These are phyloP conservation scores for Escovopsis weberi DNA, from an alignment of 2,329 filamentous ascomycete genomes.

Conservation along the genomic window DNA sequence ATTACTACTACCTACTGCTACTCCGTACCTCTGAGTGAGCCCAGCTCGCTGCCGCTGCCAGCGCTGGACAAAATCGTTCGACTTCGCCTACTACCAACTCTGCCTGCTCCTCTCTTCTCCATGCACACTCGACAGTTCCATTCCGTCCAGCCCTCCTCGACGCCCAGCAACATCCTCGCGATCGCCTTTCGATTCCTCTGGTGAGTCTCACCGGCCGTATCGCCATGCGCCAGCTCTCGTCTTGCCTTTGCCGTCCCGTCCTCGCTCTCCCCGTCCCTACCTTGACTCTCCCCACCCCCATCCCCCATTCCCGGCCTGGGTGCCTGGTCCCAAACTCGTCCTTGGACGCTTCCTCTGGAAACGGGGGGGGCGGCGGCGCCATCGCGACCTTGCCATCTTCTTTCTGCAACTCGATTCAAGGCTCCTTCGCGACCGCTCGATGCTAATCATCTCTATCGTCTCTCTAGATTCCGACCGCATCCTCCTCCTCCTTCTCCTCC, in stretches of 20 bases:
- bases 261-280: constrained; percentile 3
- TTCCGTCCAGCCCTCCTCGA: constrained; percentile 19
- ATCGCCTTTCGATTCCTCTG: constrained; percentile 18
- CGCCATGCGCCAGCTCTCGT: constrained; percentile 22
- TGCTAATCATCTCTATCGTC: constrained; percentile 4
- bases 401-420: constrained; percentile 1
- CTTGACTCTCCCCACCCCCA: constrained; percentile 5
- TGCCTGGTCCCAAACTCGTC: too few species aligned
- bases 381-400: background rate
- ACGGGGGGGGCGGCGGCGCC: background rate
- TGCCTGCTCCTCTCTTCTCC: constrained; percentile 27
- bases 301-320: constrained; percentile 1
- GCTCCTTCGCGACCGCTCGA: background rate
- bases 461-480: constrained; percentile 2
- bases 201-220: constrained; percentile 23
- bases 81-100: constrained; percentile 17
- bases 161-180: constrained; percentile 20
- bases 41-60: constrained; percentile 6
- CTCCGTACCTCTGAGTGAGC: too few species aligned
- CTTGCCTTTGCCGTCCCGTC: constrained; percentile 12
- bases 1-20: too few species aligned
- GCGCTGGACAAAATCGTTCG: constrained; percentile 24
- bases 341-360: too few species aligned
- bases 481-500: background rate
- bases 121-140: constrained; percentile 16